A percentile compares a stretch with the other conserved stretches of the same genome.
Evolutionary conservation across 1,139 yeast species (phyloP).

Genomic region (Petasospora fabianii): DNA sequence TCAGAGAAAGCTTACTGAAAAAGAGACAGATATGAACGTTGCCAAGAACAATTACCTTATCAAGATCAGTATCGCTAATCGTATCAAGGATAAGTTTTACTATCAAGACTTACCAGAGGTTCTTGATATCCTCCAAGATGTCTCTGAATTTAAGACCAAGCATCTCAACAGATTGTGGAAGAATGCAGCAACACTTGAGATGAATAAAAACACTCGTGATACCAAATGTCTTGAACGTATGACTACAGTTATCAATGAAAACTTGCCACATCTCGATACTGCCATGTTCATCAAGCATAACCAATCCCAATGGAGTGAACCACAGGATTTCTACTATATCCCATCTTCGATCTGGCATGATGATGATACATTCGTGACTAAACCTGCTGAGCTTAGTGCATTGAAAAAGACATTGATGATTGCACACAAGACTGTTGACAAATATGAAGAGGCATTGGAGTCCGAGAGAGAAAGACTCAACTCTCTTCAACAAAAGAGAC

Average conservation of each 20-base stretch:
- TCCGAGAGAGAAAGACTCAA: conserved; percentile 34
- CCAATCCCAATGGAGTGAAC: conserved; percentile 66
- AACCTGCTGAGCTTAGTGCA: conserved; percentile 59
- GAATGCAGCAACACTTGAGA: conserved; percentile 63
- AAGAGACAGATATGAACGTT: conserved; percentile 77
- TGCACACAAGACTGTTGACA: conserved; percentile 12
- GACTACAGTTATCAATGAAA: conserved; percentile 60
- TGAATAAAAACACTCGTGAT: conserved; percentile 49
- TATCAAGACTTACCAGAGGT: conserved; percentile 93
- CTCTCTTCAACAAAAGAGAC: conserved; percentile 34
- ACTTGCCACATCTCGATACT: conserved; percentile 71
- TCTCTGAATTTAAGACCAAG: conserved; percentile 76
- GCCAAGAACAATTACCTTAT: conserved; percentile 82
- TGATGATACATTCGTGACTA: conserved; percentile 69
- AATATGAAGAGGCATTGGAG: conserved; percentile 26
- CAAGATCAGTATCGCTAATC: conserved; percentile 77
- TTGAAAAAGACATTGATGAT: conserved; percentile 56
- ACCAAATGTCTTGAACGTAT: conserved; percentile 51
- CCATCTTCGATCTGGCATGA: conserved; percentile 98
- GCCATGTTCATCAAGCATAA: conserved; percentile 95
- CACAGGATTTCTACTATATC: conserved; percentile 75
- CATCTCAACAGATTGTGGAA: conserved; percentile 68
- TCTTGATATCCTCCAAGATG: conserved; percentile 78
- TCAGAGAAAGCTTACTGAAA: conserved; percentile 54
- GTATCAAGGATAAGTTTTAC: conserved; percentile 87